A percentile compares a stretch with the other conserved stretches of the same genome.
Conservation (phyloP, 495 filamentous ascomycete genomes). For the Bryoglossum gracile region DNA sequence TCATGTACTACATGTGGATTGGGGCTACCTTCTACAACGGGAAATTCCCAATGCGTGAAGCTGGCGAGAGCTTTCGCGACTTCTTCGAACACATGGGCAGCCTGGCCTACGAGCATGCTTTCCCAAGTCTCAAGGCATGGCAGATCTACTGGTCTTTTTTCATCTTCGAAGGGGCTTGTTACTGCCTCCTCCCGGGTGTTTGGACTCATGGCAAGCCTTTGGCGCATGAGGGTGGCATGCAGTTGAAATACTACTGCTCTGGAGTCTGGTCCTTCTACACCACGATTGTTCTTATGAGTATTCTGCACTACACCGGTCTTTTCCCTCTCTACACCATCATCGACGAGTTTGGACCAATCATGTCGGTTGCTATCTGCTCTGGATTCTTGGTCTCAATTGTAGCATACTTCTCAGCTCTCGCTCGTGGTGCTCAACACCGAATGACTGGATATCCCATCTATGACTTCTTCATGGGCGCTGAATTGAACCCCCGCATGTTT, state of each 20-base stretch:
- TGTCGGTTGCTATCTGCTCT: slow-evolving; percentile 85
- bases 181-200: slow-evolving; percentile 78
- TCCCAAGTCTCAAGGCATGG: slow-evolving; percentile 75
- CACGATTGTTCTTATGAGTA: slow-evolving; percentile 60
- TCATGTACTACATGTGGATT: slow-evolving; percentile 99
- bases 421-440: slow-evolving; percentile 73
- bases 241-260: slow-evolving; percentile 90
- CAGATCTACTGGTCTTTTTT: slow-evolving; percentile 89
- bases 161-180: slow-evolving; percentile 72
- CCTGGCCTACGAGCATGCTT: slow-evolving; percentile 74
- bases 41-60: slow-evolving; percentile 60
- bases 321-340: slow-evolving; percentile 92
- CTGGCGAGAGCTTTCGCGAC: slow-evolving; percentile 55
- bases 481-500: slow-evolving; percentile 94
- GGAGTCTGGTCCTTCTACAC: slow-evolving; percentile 80
- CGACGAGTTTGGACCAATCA: slow-evolving; percentile 87
- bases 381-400: slow-evolving; percentile 73
- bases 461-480: slow-evolving; percentile 99
- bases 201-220: slow-evolving; percentile 80
- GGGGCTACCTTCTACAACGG: slow-evolving; percentile 87
- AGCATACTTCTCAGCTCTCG: slow-evolving; percentile 77
- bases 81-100: slow-evolving; percentile 60
- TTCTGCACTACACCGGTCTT: slow-evolving; percentile 69
- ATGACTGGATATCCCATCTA: slow-evolving; percentile 92
- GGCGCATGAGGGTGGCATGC: slow-evolving; percentile 69